Evolutionary conservation across 495 filamentous ascomycete species (phyloP).

Genomic region (Lophiostoma macrostomum): DNA sequence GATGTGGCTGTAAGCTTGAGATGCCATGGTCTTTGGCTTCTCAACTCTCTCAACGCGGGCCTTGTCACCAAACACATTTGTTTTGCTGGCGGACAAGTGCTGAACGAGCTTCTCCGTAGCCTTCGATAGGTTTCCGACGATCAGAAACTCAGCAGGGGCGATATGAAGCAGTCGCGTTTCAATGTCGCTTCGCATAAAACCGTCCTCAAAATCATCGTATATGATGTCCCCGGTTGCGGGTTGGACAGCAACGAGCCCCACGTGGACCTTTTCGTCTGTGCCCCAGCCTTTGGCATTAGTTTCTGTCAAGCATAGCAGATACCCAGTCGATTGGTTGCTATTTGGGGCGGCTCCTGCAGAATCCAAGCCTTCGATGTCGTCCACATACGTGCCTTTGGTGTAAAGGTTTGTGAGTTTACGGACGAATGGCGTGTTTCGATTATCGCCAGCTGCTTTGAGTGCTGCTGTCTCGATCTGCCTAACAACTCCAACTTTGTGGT

Average conservation of each 20-base stretch:
- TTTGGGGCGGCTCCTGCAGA: conserved; percentile 40
- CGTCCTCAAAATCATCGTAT: conserved; percentile 94
- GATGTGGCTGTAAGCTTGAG: conserved; percentile 83
- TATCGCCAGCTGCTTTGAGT: conserved; percentile 92
- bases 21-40: conserved; percentile 77
- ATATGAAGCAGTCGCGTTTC: conserved; percentile 94
- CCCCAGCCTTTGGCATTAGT: conserved; percentile 78
- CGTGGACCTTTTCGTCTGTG: conserved; percentile 88
- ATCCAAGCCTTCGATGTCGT: conserved; percentile 83
- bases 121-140: conserved; percentile 88
- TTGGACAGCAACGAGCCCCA: conserved; percentile 92
- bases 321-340: conserved; percentile 74
- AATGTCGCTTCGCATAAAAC: conserved; percentile 96
- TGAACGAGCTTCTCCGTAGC: conserved; percentile 90
- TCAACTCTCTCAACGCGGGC: conserved; percentile 76
- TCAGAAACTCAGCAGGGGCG: conserved; percentile 92
- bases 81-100: conserved; percentile 82
- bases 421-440: conserved; percentile 86
- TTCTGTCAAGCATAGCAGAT: conserved; percentile 91
- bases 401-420: conserved; percentile 95
- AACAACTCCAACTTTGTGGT: conserved; percentile 94
- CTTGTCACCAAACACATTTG: conserved; percentile 89
- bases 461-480: conserved; percentile 98
- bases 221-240: conserved; percentile 94
- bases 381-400: conserved; percentile 97